phyloP scores from a whole-genome alignment of 768 basidiomycete species.

The Lactifluus piperatus region DNA sequence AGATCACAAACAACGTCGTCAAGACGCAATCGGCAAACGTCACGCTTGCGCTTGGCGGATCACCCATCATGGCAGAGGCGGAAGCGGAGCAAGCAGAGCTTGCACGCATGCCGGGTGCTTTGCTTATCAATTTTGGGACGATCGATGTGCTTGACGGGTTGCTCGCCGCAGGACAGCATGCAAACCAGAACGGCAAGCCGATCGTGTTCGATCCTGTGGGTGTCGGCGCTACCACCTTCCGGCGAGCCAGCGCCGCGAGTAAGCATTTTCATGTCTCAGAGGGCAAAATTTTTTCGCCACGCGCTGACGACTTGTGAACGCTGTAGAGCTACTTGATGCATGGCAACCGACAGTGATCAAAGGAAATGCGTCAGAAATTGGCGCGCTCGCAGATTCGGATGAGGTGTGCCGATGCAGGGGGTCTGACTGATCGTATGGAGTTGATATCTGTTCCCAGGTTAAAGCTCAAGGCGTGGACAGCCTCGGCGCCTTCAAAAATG shows the following conservation, averaged over 20 bases:
- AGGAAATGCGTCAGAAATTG: slow-evolving; percentile 88
- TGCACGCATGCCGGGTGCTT: slow-evolving; percentile 49
- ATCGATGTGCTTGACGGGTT: slow-evolving; percentile 63
- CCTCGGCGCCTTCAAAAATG: slow-evolving; percentile 73
- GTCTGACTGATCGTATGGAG: not conserved
- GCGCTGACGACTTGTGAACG: not conserved
- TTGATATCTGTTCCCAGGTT: slow-evolving; percentile 33
- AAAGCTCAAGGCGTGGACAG: slow-evolving; percentile 80
- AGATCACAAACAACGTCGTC: slow-evolving; percentile 90
- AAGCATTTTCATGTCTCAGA: not conserved
- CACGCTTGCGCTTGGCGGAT: slow-evolving; percentile 79
- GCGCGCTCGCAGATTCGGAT: slow-evolving; percentile 58
- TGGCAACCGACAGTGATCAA: slow-evolving; percentile 93
- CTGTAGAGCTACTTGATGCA: slow-evolving; percentile 52
- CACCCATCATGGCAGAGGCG: slow-evolving; percentile 91
- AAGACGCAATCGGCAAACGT: slow-evolving; percentile 86
- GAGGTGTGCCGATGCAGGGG: slow-evolving; percentile 42
- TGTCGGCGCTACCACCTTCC: slow-evolving; percentile 70
- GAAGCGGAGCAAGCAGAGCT: slow-evolving; percentile 79
- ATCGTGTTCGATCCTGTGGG: slow-evolving; percentile 91
- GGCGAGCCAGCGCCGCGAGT: slow-evolving; percentile 57
- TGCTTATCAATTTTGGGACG: slow-evolving; percentile 87
- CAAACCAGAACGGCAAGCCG: slow-evolving; percentile 63
- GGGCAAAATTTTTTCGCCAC: not conserved
- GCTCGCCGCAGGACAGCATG: slow-evolving; percentile 59